Conservation (phyloP, 352 stramenopile genomes). For the Pythium vanterpoolii region DNA sequence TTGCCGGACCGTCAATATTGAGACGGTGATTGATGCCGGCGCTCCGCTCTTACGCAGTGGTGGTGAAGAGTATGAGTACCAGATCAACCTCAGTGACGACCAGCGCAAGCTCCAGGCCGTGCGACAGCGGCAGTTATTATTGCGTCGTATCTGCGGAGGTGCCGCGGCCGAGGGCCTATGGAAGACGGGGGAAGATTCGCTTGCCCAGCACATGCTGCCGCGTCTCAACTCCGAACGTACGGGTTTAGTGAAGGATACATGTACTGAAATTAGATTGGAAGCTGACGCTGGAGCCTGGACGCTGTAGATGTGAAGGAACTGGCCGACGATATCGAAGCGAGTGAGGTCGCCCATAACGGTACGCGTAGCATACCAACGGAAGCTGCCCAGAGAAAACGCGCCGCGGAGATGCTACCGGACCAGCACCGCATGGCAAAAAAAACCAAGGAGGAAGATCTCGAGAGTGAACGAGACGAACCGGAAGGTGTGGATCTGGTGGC, state of each 20-base stretch:
- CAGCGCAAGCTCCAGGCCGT: slow-evolving; percentile 48
- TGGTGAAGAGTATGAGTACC: slow-evolving; percentile 79
- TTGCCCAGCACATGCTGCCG: slow-evolving; percentile 63
- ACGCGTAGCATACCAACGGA: neutral
- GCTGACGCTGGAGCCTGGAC: slow-evolving; percentile 26
- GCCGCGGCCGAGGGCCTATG: slow-evolving; percentile 34
- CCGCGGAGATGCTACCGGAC: slow-evolving; percentile 18
- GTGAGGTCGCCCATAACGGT: neutral
- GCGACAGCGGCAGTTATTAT: slow-evolving; percentile 61
- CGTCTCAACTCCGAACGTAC: slow-evolving; percentile 61
- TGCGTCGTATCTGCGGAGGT: slow-evolving; percentile 66
- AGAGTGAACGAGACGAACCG: neutral
- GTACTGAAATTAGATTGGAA: neutral
- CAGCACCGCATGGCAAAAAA: slow-evolving; percentile 11
- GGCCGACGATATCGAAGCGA: slow-evolving; percentile 62
- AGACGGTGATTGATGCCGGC: slow-evolving; percentile 50
- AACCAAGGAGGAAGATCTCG: slow-evolving; percentile 1
- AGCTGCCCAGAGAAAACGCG: slow-evolving; percentile 12
- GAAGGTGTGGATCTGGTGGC: slow-evolving; percentile 29
- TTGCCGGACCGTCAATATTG: slow-evolving; percentile 55
- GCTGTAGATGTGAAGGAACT: slow-evolving; percentile 63
- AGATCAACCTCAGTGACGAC: slow-evolving; percentile 49
- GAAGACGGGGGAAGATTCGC: slow-evolving; percentile 53
- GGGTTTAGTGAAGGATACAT: too few relatives aligned
- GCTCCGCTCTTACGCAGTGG: slow-evolving; percentile 69